phyloP scores from a whole-genome alignment of 2,329 filamentous ascomycete genomes.

The Fusarium equiseti region DNA sequence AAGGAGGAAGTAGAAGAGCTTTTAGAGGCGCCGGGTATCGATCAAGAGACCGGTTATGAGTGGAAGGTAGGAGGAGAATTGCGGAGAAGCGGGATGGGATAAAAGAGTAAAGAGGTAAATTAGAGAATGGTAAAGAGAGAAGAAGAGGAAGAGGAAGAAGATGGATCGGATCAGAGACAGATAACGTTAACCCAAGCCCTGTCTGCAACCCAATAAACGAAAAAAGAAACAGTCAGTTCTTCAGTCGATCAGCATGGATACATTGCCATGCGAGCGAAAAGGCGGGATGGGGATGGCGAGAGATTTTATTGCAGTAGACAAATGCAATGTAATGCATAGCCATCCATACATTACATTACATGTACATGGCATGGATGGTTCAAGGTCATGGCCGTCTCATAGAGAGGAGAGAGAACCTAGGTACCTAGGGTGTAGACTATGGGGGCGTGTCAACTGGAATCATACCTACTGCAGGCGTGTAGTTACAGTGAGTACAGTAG shows the following conservation, averaged over 20 bases:
- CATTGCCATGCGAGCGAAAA: constrained; percentile 34
- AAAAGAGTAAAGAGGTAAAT: neutral
- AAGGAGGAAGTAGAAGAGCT: neutral
- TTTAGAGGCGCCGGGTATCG: constrained; percentile 15
- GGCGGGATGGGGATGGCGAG: constrained; percentile 40
- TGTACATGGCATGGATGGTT: constrained; percentile 20
- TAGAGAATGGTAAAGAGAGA: constrained; percentile 1
- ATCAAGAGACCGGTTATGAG: constrained; percentile 23
- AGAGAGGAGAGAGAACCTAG: constrained; percentile 8
- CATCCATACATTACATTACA: neutral
- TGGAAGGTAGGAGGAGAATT: neutral
- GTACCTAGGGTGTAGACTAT: constrained; percentile 16
- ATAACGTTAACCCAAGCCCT: constrained; percentile 10
- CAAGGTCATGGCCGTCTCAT: constrained; percentile 10
- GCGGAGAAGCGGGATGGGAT: constrained; percentile 6
- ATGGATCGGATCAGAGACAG: neutral
- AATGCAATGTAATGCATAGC: constrained; percentile 28
- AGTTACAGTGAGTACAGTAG: constrained; percentile 13
- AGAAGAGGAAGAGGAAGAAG: constrained; percentile 2
- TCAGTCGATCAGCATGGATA: constrained; percentile 2
- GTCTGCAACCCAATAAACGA: constrained; percentile 21
- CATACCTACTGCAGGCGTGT: neutral
- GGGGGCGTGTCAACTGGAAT: constrained; percentile 17
- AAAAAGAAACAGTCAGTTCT: constrained; percentile 28
- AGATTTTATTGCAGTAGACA: constrained; percentile 37